These are phyloP conservation scores for Farysia itapuensis DNA, from an alignment of 1,284 basidiomycete species.

Conservation along the genomic window DNA sequence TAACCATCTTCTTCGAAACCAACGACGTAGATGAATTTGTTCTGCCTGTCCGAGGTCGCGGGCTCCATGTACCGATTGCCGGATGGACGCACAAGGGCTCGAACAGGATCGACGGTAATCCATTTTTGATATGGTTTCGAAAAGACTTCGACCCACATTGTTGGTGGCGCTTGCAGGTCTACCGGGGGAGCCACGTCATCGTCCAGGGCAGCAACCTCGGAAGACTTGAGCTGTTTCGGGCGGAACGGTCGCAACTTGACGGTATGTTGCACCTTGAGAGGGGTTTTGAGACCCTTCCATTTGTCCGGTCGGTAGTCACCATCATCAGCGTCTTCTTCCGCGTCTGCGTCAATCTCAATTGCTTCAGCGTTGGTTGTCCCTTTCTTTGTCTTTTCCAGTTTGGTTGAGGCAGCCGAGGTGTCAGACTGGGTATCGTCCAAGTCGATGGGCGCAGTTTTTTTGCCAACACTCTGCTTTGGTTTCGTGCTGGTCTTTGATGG, in stretches of 20 bases:
- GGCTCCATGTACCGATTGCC: slow-evolving; percentile 73
- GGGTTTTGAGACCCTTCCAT: slow-evolving; percentile 33
- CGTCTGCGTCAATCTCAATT: slow-evolving; percentile 1
- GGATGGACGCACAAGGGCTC: slow-evolving; percentile 62
- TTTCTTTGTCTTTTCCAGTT: neutral
- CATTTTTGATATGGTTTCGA: slow-evolving; percentile 86
- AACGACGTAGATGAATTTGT: slow-evolving; percentile 88
- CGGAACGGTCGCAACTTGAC: slow-evolving; percentile 34
- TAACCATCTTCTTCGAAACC: slow-evolving; percentile 81
- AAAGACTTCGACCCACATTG: slow-evolving; percentile 97
- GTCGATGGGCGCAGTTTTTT: slow-evolving; percentile 7
- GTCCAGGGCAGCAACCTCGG: slow-evolving; percentile 29
- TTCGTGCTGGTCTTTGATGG: slow-evolving; percentile 1
- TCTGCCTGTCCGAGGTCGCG: slow-evolving; percentile 66
- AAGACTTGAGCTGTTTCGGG: slow-evolving; percentile 38
- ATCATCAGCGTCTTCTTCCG: slow-evolving; percentile 5
- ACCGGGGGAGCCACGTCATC: slow-evolving; percentile 55
- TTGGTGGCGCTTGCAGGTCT: slow-evolving; percentile 68
- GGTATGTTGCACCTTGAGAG: slow-evolving; percentile 38
- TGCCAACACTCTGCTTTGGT: slow-evolving; percentile 3
- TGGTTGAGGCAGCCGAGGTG: slow-evolving; percentile 2
- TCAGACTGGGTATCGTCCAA: slow-evolving; percentile 16
- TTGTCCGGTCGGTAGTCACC: slow-evolving; percentile 40
- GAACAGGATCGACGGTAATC: slow-evolving; percentile 87
- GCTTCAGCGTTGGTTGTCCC: slow-evolving; percentile 23